These are phyloP conservation scores for Epichloe brachyelytri DNA, from an alignment of 2,329 filamentous ascomycete species.

Conservation along the genomic window DNA sequence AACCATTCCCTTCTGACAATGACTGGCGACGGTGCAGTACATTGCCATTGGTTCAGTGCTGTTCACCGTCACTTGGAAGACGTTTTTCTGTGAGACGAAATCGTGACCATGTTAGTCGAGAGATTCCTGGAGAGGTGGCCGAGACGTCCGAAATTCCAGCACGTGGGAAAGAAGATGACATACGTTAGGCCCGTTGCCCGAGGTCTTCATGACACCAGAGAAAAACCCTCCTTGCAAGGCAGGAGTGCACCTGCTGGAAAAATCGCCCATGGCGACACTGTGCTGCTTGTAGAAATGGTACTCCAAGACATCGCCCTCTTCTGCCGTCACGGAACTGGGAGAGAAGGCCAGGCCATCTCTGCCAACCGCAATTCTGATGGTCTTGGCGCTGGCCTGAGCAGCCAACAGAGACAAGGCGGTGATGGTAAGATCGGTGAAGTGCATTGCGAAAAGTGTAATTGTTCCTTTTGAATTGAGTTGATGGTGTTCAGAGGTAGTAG, in stretches of 20 bases:
- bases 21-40: slow-evolving; percentile 16
- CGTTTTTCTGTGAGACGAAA: slow-evolving; percentile 4
- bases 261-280: slow-evolving; percentile 32
- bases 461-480: too few species aligned
- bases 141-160: neutral
- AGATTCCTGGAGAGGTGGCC: neutral
- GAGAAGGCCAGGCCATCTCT: slow-evolving; percentile 28
- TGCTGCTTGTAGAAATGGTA: slow-evolving; percentile 37
- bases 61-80: slow-evolving; percentile 15
- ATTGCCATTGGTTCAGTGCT: slow-evolving; percentile 18
- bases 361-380: slow-evolving; percentile 27
- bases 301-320: slow-evolving; percentile 33
- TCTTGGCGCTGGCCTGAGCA: slow-evolving; percentile 14
- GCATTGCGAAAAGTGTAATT: slow-evolving; percentile 5
- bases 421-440: slow-evolving; percentile 6
- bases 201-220: slow-evolving; percentile 7
- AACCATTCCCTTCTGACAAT: slow-evolving; percentile 21
- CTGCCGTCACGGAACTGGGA: slow-evolving; percentile 20
- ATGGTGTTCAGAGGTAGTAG: too few species aligned
- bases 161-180: neutral
- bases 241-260: slow-evolving; percentile 35
- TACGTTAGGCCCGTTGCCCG: neutral
- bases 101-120: slow-evolving; percentile 3
- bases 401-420: slow-evolving; percentile 8
- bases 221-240: slow-evolving; percentile 5